These are phyloP conservation scores for Aspergillus texensis DNA, from an alignment of 2,329 filamentous ascomycete genomes.

Conservation along the genomic window DNA sequence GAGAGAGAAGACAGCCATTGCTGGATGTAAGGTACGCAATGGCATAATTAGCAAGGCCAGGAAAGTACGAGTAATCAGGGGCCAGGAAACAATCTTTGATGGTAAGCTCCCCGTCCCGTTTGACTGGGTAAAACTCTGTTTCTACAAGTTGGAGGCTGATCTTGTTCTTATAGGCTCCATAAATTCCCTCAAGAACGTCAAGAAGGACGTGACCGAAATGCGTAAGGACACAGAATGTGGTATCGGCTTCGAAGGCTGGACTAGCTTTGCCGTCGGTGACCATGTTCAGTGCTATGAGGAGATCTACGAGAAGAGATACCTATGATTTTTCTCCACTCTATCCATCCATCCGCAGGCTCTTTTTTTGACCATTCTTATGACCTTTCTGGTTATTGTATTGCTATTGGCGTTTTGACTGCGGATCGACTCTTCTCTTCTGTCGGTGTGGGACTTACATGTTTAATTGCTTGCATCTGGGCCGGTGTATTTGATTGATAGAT, in stretches of 20 bases:
- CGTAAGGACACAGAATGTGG: constrained; percentile 93
- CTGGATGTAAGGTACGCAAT: constrained; percentile 85
- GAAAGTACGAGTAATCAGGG: constrained; percentile 72
- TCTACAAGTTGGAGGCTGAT: constrained; percentile 5
- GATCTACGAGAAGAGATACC: constrained; percentile 67
- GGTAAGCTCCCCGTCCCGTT: constrained; percentile 60
- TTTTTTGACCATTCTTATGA: neutral
- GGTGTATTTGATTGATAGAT: constrained; percentile 2
- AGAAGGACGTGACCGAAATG: constrained; percentile 89
- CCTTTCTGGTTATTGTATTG: constrained; percentile 13
- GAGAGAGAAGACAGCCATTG: constrained; percentile 71
- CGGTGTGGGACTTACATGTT: neutral
- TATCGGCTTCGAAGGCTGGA: constrained; percentile 79
- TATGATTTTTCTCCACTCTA: constrained; percentile 28
- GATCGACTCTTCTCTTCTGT: constrained; percentile 9
- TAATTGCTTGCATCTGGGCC: constrained; percentile 6
- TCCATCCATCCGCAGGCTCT: neutral
- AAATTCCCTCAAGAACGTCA: constrained; percentile 82
- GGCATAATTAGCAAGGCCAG: constrained; percentile 67
- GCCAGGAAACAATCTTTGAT: constrained; percentile 73
- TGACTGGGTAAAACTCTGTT: neutral
- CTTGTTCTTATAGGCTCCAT: constrained; percentile 64
- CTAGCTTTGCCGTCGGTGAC: constrained; percentile 78
- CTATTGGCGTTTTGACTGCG: constrained; percentile 10
- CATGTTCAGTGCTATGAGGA: constrained; percentile 87